These are phyloP conservation scores for Phialemonium atrogriseum DNA, from an alignment of 2,329 filamentous ascomycete species.

Conservation along the genomic window DNA sequence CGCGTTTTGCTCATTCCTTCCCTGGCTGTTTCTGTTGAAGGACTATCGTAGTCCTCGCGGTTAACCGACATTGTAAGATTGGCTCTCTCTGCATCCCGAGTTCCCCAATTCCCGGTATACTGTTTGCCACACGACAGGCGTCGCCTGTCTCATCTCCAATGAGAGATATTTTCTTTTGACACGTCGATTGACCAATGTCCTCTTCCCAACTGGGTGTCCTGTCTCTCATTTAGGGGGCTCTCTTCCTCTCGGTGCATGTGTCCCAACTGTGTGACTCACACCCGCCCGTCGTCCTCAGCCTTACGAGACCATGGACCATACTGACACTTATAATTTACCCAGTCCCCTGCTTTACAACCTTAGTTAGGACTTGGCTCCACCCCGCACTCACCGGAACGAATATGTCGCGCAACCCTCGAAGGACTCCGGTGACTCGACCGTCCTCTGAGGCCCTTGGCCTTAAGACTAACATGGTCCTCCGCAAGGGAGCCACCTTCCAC, in stretches of 20 bases:
- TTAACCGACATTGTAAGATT: no score
- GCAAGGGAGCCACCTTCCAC: conserved; percentile 63
- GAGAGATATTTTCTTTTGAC: no score
- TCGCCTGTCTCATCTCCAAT: no score
- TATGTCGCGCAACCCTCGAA: conserved; percentile 30
- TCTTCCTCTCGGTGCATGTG: neutral
- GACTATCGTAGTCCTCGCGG: no score
- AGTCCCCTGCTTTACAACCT: conserved; percentile 10
- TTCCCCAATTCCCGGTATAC: no score
- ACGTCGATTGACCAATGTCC: conserved; percentile 3
- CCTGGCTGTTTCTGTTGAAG: no score
- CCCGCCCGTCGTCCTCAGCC: conserved; percentile 4
- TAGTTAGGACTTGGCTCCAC: conserved; percentile 12
- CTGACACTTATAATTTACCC: conserved; percentile 12
- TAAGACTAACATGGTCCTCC: conserved; percentile 51
- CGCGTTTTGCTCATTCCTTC: no score
- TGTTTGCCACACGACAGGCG: no score
- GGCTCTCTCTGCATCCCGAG: no score
- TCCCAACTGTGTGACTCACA: conserved; percentile 2
- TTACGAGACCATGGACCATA: conserved; percentile 5
- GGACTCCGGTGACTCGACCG: conserved; percentile 34
- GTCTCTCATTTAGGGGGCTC: conserved; percentile 1
- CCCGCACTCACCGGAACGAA: conserved; percentile 16
- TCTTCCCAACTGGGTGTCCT: neutral
- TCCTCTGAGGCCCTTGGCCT: conserved; percentile 33